Evolutionary conservation across 2,329 filamentous ascomycete species (phyloP).

Genomic region (Elsinoe arachidis): DNA sequence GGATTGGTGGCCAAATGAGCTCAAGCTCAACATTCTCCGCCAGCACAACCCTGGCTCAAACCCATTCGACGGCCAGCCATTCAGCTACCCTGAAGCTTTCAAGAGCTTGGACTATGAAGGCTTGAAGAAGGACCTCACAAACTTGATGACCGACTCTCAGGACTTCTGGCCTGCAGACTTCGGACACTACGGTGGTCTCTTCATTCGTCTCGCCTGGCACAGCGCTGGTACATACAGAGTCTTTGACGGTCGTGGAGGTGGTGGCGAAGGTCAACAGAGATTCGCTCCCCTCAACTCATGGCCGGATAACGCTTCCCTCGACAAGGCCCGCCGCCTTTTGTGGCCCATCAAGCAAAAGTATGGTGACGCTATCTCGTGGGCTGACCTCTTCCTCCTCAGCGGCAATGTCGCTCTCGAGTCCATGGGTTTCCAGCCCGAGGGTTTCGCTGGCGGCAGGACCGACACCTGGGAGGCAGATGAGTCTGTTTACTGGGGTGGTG

Average conservation of each 20-base stretch:
- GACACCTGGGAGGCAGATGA: constrained; percentile 71
- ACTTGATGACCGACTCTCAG: constrained; percentile 68
- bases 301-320: constrained; percentile 69
- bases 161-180: constrained; percentile 78
- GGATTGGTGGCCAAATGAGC: constrained; percentile 66
- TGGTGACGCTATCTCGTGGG: constrained; percentile 74
- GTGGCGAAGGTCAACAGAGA: constrained; percentile 65
- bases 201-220: constrained; percentile 77
- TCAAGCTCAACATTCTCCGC: constrained; percentile 63
- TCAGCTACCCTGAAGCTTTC: constrained; percentile 66
- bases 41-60: constrained; percentile 58
- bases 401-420: constrained; percentile 70
- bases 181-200: constrained; percentile 71
- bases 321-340: constrained; percentile 71
- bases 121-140: constrained; percentile 64
- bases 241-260: constrained; percentile 65
- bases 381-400: constrained; percentile 61
- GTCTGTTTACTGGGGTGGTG: constrained; percentile 67
- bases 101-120: constrained; percentile 61
- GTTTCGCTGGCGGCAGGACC: constrained; percentile 62
- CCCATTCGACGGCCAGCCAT: constrained; percentile 49
- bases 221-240: constrained; percentile 70
- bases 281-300: constrained; percentile 76
- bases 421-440: constrained; percentile 66
- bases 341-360: constrained; percentile 84